A percentile compares a stretch with the other conserved stretches of the same genome.
These are phyloP conservation scores for Brassica juncea DNA, from an alignment of 345 rosid genomes.

Conservation along the genomic window DNA sequence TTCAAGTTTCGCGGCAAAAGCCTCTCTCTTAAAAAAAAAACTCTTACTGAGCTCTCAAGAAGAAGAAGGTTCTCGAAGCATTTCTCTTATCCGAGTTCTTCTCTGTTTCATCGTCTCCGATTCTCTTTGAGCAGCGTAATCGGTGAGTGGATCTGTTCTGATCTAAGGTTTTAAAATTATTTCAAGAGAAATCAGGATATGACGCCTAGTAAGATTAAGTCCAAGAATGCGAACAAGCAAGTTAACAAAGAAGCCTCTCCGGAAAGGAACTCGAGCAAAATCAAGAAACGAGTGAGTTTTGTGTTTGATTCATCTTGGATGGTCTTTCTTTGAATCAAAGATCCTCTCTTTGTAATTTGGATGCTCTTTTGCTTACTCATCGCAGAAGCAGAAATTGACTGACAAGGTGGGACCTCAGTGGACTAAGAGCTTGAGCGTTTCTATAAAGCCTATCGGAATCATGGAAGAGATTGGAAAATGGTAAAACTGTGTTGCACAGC, in stretches of 20 bases:
- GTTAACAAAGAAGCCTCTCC: constrained; percentile 24
- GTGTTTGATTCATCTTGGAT: background rate
- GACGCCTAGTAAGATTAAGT: constrained; percentile 66
- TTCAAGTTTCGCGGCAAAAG: too few relatives aligned
- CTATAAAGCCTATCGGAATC: constrained; percentile 67
- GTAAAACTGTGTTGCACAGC: too few relatives aligned
- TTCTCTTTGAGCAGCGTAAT: constrained; percentile 15
- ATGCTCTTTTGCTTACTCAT: constrained; percentile 18
- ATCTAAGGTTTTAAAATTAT: constrained; percentile 46
- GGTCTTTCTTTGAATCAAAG: background rate
- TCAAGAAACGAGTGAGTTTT: constrained; percentile 59
- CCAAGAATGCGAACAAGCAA: constrained; percentile 50
- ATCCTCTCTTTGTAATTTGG: background rate
- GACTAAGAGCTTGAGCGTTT: constrained; percentile 84
- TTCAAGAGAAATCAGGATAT: constrained; percentile 41
- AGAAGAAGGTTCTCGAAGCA: constrained; percentile 7
- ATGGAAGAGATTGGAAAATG: constrained; percentile 85
- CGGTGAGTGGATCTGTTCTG: constrained; percentile 46
- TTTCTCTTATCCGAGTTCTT: constrained; percentile 8
- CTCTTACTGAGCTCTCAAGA: too few relatives aligned
- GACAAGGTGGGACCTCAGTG: constrained; percentile 90
- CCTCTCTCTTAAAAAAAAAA: too few relatives aligned
- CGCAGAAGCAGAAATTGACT: constrained; percentile 66
- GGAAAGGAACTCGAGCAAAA: constrained; percentile 53
- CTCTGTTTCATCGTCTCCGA: constrained; percentile 2